Conservation (phyloP, 345 rosid genomes). For the Syzygium oleosum region DNA sequence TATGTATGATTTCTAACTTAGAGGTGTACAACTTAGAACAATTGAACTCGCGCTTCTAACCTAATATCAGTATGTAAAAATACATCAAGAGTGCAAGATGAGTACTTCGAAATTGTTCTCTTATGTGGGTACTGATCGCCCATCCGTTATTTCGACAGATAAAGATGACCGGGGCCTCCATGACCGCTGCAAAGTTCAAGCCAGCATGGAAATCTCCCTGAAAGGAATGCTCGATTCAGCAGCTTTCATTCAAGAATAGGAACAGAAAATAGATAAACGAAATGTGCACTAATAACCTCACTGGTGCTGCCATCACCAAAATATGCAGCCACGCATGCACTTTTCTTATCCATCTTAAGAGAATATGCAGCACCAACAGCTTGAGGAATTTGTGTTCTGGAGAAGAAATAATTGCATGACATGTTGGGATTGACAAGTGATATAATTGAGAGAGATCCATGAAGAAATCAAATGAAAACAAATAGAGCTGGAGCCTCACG, state of each 20-base stretch:
- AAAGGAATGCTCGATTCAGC: neutral
- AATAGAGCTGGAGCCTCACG: slow-evolving; percentile 24
- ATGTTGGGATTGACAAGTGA: neutral
- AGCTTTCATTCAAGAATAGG: neutral
- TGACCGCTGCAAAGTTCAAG: slow-evolving; percentile 79
- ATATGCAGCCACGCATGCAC: slow-evolving; percentile 56
- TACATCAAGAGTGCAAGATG: neutral
- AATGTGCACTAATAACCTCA: slow-evolving; percentile 31
- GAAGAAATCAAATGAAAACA: neutral
- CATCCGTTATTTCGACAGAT: slow-evolving; percentile 86
- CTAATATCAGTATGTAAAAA: neutral
- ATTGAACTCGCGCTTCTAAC: neutral
- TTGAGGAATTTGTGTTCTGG: slow-evolving; percentile 77
- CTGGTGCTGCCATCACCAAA: slow-evolving; percentile 76
- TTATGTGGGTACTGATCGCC: slow-evolving; percentile 73
- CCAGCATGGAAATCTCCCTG: slow-evolving; percentile 93
- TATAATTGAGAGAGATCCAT: neutral
- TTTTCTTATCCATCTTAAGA: slow-evolving; percentile 64
- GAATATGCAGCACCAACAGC: slow-evolving; percentile 73
- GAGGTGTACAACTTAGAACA: neutral
- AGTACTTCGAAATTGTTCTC: slow-evolving; percentile 75
- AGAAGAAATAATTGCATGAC: neutral
- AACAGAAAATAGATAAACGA: neutral
- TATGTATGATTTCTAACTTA: neutral
- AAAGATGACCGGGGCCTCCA: slow-evolving; percentile 65